Conservation (phyloP, 805 yeast species). For the Monosporozyma servazzii region DNA sequence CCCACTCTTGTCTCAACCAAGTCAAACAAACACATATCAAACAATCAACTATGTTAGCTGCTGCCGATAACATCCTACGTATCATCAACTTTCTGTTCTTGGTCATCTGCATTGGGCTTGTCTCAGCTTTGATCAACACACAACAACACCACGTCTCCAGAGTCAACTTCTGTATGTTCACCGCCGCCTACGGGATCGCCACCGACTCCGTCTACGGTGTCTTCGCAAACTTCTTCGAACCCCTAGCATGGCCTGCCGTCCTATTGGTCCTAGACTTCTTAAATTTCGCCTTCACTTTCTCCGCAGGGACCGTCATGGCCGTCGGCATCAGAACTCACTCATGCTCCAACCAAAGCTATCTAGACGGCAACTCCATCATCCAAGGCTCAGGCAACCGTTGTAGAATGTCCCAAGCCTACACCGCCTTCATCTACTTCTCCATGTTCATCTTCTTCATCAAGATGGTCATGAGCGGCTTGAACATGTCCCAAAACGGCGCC, state of each 20-base stretch:
- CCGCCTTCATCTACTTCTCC: constrained; percentile 78
- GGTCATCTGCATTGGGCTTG: constrained; percentile 72
- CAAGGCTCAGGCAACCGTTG: constrained; percentile 81
- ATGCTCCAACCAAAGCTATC: constrained; percentile 59
- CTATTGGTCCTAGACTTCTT: constrained; percentile 71
- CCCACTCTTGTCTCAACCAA: too few relatives aligned
- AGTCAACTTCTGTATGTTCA: constrained; percentile 81
- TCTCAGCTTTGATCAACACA: constrained; percentile 79
- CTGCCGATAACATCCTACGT: constrained; percentile 72
- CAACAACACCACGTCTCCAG: constrained; percentile 52
- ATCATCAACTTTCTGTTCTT: constrained; percentile 64
- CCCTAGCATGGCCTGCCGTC: constrained; percentile 78
- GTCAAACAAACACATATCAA: neutral
- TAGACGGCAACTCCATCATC: constrained; percentile 55
- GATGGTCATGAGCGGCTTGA: constrained; percentile 31
- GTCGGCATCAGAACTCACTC: constrained; percentile 82
- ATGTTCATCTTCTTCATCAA: constrained; percentile 67
- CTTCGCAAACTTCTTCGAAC: constrained; percentile 62
- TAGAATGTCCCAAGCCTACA: constrained; percentile 85
- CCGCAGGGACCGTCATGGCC: constrained; percentile 92
- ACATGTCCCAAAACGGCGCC: constrained; percentile 20
- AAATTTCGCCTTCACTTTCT: constrained; percentile 83
- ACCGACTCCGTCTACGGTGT: constrained; percentile 75
- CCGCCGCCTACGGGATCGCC: constrained; percentile 77
- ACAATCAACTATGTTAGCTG: constrained; percentile 42